phyloP scores from a whole-genome alignment of 805 yeast genomes.

The Candida glaebosa region DNA sequence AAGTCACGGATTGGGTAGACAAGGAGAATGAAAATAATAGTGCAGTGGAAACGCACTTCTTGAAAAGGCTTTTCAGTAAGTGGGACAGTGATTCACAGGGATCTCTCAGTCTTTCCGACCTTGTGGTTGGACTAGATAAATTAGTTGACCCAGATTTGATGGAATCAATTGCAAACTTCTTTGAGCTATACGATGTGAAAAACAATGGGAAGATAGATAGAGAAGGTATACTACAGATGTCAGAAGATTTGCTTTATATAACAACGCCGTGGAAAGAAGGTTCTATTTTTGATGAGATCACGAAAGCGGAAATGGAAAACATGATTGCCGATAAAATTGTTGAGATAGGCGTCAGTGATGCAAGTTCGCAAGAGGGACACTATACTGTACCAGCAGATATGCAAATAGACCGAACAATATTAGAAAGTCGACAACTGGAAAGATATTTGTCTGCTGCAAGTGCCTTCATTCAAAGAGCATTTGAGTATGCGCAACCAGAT shows the following conservation, averaged over 20 bases:
- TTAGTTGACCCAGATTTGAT: constrained; percentile 71
- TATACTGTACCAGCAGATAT: constrained; percentile 56
- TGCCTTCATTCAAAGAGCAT: constrained; percentile 78
- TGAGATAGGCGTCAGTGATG: constrained; percentile 26
- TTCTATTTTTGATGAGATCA: constrained; percentile 56
- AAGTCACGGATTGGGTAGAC: constrained; percentile 73
- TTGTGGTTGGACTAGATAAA: constrained; percentile 69
- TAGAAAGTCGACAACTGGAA: constrained; percentile 65
- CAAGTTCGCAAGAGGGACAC: constrained; percentile 20
- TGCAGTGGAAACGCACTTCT: constrained; percentile 15
- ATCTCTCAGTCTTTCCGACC: constrained; percentile 61
- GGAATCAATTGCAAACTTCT: constrained; percentile 75
- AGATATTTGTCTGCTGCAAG: constrained; percentile 86
- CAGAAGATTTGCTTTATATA: constrained; percentile 81
- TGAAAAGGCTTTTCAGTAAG: constrained; percentile 58
- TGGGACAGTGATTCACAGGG: constrained; percentile 66
- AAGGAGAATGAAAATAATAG: constrained; percentile 11
- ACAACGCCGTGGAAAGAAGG: constrained; percentile 88
- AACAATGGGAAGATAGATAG: constrained; percentile 61
- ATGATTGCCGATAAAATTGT: constrained; percentile 63
- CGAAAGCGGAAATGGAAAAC: constrained; percentile 60
- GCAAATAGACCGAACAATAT: constrained; percentile 57
- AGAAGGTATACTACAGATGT: constrained; percentile 76
- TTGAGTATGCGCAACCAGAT: constrained; percentile 81
- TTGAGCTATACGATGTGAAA: constrained; percentile 65